Base-by-base conservation (phyloP, 306 rosid genomes). In the Glycine soja region DNA sequence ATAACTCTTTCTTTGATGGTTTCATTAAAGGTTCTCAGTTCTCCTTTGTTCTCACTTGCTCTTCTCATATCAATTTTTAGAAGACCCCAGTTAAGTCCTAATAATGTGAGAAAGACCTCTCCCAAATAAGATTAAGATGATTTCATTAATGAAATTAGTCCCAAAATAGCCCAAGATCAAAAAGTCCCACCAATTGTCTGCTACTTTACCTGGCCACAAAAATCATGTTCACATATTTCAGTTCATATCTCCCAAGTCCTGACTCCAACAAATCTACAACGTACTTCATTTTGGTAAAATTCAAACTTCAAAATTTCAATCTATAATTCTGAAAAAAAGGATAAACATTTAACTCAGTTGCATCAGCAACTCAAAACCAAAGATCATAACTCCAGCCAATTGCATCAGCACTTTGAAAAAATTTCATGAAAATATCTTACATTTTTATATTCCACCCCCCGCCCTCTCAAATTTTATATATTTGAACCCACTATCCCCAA, bases 381-480 rank as follows among this genome's bases (percentile, higher is more conserved):
- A 67, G 32, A 45, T 67, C 52, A 40, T 10, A 67, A 67, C 72
- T 42, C 34, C 72, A 42, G 72, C 32, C 72, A 67, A 67, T 24
- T 24, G 30, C 30, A 24, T 24, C 30, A 24, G 30, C 30, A 24
- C 2, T 24, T 24, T 24, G 30, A 24, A 24, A 24, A 24, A 24
- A 24, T 24, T 24, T 24, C 30, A 0, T 24, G 30, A 24, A 24
- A 24, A 24, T 24, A 24, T 24, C 30, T 24, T 24, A 24, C 30
- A 24, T 24, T 24, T 24, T 24, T 24, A 24, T 24, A 24, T 24
- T 24, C 30, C 30, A 24, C 30, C 30, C 1, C 30, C 30, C 30
- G 2, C 30, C 30, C 30, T 24, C 30, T 24, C 30, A 24, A 24
- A 24, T 24, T 24, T 24, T 24, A 2, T 0, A 24, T 24, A 24